These are phyloP conservation scores for Fusarium xylarioides DNA, from an alignment of 2,329 filamentous ascomycete species.

Conservation along the genomic window DNA sequence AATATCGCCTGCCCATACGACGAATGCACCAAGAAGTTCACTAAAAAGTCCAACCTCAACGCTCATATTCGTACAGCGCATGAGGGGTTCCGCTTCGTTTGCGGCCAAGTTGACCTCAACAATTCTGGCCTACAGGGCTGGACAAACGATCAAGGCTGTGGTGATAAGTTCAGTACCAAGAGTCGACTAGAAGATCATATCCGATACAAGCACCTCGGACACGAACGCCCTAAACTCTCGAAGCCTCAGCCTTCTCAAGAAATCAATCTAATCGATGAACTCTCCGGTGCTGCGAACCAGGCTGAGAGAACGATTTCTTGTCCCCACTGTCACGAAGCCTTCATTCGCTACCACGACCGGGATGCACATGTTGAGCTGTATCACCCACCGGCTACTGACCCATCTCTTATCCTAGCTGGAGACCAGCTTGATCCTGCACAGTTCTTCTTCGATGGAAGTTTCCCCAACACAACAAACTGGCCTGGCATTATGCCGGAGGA, in stretches of 20 bases:
- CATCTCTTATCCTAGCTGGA: conserved; percentile 37
- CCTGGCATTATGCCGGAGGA: conserved; percentile 40
- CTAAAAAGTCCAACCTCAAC: conserved; percentile 82
- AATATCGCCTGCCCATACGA: conserved; percentile 71
- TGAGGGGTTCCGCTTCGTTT: conserved; percentile 80
- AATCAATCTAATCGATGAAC: conserved; percentile 52
- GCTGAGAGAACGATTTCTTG: conserved; percentile 57
- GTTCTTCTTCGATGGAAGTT: conserved; percentile 33
- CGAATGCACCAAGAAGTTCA: conserved; percentile 80
- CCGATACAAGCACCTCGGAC: conserved; percentile 80
- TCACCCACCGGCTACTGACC: conserved; percentile 32
- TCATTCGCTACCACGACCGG: conserved; percentile 61
- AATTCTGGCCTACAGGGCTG: conserved; percentile 68
- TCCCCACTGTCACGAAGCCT: conserved; percentile 56
- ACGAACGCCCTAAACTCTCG: conserved; percentile 53
- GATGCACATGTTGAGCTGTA: conserved; percentile 55
- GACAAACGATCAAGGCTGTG: conserved; percentile 75
- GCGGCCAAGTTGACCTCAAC: conserved; percentile 72
- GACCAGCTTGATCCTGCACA: conserved; percentile 32
- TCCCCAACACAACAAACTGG: conserved; percentile 36
- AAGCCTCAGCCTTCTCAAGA: conserved; percentile 27
- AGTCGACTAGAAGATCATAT: conserved; percentile 84
- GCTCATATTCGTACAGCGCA: conserved; percentile 82
- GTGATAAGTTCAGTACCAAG: conserved; percentile 79
- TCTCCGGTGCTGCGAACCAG: conserved; percentile 53